Evolutionary conservation across 345 rosid species (phyloP), one percentile per base, ranked within the genome.

Genomic region (Geranium rotundifolium): DNA sequence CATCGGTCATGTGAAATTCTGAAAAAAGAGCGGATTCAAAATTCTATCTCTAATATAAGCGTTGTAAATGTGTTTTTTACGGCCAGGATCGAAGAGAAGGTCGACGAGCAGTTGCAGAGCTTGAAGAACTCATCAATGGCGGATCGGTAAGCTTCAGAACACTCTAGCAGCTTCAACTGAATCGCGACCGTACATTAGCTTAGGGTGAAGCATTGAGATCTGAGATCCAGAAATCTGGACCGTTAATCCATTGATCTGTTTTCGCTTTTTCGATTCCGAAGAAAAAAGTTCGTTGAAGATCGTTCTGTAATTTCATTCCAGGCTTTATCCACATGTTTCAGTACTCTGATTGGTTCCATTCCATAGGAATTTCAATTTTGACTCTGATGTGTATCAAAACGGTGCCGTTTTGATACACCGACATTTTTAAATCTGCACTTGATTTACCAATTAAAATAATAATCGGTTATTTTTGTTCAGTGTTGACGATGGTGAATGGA

Each of bases 51-150:
- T 46, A 46, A 46, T 46, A 0, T 3, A 7, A 7, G 14, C 52
- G 46, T 46, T 46, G 41, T 34, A 34, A 34, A 34, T 34, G 8
- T 8, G 3, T 9, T 57, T 20, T 57, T 5, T 2, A 23, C 17
- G 15, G 16, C 5, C 4, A 63, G 62, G 67, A 10, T 19, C 46
- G 65, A 4, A 2, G 58, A 61, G 30, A 65, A 49, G 63, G 63
- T 34, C 10, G 41, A 34, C 0, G 41, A 69, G 52, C 63, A 64
- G 64, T 57, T 57, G 68, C 80, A 69, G 73, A 71, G 78, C 73
- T 61, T 68, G 64, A 76, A 70, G 67, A 80, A 79, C 76, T 72
- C 89, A 60, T 76, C 95, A 65, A 71, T 63, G 77, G 75, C 72
- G 67, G 69, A 77, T 59, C 58, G 82, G 95, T 82, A 63, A 83